Evolutionary conservation across 2,329 filamentous ascomycete species (phyloP).

Genomic region (Mycosphaerella sp.): DNA sequence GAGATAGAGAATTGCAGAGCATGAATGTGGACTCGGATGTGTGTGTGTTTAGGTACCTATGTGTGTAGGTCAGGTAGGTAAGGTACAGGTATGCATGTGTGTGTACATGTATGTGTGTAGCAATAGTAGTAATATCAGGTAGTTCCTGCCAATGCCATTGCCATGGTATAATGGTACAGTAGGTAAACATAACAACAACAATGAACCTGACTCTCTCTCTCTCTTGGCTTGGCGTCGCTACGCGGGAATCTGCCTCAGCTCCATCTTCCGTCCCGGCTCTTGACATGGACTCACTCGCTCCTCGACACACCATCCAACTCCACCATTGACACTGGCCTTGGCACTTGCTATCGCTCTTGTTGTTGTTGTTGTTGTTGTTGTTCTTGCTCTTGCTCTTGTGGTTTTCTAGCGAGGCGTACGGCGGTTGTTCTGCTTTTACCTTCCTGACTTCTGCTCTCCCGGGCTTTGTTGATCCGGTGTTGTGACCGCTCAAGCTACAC

Average conservation of each 20-base stretch:
- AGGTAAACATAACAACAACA: neutral
- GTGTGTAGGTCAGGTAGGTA: too few relatives aligned
- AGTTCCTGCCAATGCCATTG: neutral
- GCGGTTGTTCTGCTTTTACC: neutral
- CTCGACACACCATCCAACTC: neutral
- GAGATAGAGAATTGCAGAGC: slow-evolving; percentile 58
- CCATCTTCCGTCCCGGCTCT: too few relatives aligned
- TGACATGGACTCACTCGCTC: too few relatives aligned
- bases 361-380: neutral
- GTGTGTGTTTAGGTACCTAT: too few relatives aligned
- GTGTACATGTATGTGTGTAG: too few relatives aligned
- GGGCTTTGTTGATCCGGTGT: neutral
- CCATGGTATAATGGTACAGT: neutral
- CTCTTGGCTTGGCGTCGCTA: neutral
- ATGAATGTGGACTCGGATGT: neutral
- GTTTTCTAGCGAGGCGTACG: neutral
- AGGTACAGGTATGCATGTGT: too few relatives aligned
- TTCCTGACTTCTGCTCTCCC: neutral
- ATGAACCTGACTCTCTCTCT: neutral
- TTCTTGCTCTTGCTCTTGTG: neutral
- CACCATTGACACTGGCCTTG: neutral
- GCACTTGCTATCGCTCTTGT: neutral
- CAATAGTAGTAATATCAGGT: neutral
- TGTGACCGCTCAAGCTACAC: neutral
- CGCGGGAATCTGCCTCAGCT: too few relatives aligned